A percentile compares a stretch with the other conserved stretches of the same genome.
phyloP scores from a whole-genome alignment of 257 asterid genomes.

The Lavandula angustifolia region DNA sequence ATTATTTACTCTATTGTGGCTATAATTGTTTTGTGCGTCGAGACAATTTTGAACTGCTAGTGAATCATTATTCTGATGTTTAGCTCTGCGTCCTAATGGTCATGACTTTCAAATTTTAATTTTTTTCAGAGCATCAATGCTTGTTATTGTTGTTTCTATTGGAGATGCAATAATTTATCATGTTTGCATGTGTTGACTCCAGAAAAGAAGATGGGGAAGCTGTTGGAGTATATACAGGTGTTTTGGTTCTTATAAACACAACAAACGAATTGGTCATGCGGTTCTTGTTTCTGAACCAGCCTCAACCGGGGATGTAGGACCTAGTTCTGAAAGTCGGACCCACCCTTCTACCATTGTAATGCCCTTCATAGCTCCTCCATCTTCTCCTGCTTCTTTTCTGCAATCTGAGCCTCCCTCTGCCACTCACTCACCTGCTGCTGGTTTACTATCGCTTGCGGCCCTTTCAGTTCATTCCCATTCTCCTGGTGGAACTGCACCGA shows the following conservation, averaged over 20 bases:
- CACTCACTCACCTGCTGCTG: slow-evolving; percentile 66
- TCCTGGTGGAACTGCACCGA: slow-evolving; percentile 56
- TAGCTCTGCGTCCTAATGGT: neutral
- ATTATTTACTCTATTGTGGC: neutral
- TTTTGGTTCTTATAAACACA: slow-evolving; percentile 76
- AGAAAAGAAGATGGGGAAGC: slow-evolving; percentile 96
- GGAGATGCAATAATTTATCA: slow-evolving; percentile 20
- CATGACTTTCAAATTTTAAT: neutral
- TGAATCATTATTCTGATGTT: neutral
- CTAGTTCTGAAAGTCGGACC: slow-evolving; percentile 48
- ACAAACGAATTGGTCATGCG: slow-evolving; percentile 90
- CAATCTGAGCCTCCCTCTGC: slow-evolving; percentile 57
- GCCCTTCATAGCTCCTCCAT: slow-evolving; percentile 96
- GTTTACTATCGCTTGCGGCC: slow-evolving; percentile 51
- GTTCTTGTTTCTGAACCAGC: slow-evolving; percentile 74
- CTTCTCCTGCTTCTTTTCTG: slow-evolving; percentile 89
- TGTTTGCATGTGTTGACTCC: slow-evolving; percentile 38
- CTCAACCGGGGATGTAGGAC: slow-evolving; percentile 40
- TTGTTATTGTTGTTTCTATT: slow-evolving; percentile 8
- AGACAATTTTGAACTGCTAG: slow-evolving; percentile 1
- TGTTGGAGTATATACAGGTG: slow-evolving; percentile 88
- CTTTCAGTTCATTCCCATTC: slow-evolving; percentile 60
- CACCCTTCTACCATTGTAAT: slow-evolving; percentile 53
- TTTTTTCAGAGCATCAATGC: slow-evolving; percentile 6
- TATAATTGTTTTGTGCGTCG: slow-evolving; percentile 6